Percentiles rank a stretch among this genome's conserved stretches.
Conservation (phyloP, 1,284 basidiomycete species). For the Rhizoctonia solani region DNA sequence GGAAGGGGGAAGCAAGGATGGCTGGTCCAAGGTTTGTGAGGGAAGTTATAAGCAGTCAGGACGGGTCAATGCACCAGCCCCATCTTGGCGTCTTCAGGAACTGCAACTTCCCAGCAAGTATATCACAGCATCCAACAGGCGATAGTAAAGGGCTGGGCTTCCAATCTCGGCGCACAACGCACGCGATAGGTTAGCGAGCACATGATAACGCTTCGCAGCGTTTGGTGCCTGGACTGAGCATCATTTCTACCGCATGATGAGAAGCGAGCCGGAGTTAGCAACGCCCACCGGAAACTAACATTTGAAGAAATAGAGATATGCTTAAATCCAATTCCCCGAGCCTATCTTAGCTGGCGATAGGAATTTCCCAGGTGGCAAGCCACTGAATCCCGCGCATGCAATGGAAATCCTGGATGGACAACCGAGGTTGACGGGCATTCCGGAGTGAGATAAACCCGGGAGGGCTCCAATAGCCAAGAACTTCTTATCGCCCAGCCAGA, state of each 20-base stretch:
- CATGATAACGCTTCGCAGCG: conserved; percentile 22
- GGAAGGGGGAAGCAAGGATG: conserved; percentile 14
- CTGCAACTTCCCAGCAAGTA: neutral
- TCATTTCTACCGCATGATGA: conserved; percentile 4
- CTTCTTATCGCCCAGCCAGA: conserved; percentile 15
- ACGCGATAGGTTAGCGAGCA: conserved; percentile 32
- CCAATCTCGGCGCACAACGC: conserved; percentile 7
- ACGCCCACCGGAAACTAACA: neutral
- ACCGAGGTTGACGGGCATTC: neutral
- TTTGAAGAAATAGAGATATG: neutral
- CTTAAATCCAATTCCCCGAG: too few species aligned
- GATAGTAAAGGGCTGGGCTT: conserved; percentile 20
- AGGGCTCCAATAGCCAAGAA: neutral
- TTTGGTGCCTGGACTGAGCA: conserved; percentile 29
- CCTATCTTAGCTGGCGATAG: neutral
- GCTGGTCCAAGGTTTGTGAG: neutral
- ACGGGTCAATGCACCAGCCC: neutral
- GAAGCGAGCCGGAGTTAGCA: conserved; percentile 30
- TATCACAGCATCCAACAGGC: conserved; percentile 16
- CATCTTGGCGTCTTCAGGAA: conserved; percentile 23
- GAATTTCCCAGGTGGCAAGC: neutral
- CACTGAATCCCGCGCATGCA: neutral
- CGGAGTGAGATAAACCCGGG: neutral
- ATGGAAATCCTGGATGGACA: neutral
- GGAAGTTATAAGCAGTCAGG: neutral